phyloP scores from a whole-genome alignment of 139 green algal genomes.

The Picochlorum sp. region DNA sequence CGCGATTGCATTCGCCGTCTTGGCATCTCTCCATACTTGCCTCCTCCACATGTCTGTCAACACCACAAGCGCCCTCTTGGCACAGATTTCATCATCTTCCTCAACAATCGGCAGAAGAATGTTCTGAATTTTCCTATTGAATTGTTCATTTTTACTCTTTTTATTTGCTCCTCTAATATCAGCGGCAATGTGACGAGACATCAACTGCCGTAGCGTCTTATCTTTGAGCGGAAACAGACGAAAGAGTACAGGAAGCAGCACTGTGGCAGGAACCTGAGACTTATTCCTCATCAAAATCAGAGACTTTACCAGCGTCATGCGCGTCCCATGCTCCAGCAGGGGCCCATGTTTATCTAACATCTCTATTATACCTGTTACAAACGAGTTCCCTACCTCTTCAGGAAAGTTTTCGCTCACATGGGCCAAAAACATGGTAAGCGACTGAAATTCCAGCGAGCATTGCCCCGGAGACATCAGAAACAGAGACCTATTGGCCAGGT shows the following conservation, averaged over 20 bases:
- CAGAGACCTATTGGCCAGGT: constrained; percentile 64
- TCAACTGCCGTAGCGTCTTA: constrained; percentile 72
- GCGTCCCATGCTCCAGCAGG: constrained; percentile 56
- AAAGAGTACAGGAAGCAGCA: constrained; percentile 89
- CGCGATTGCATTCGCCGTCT: constrained; percentile 89
- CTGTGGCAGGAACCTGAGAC: constrained; percentile 38
- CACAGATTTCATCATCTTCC: constrained; percentile 74
- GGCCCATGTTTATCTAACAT: constrained; percentile 74
- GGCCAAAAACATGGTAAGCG: constrained; percentile 82
- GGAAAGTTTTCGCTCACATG: constrained; percentile 71
- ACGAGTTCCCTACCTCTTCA: constrained; percentile 34
- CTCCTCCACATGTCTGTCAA: constrained; percentile 87
- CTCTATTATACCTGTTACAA: constrained; percentile 59
- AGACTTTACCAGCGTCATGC: constrained; percentile 61
- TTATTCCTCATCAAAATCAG: constrained; percentile 89
- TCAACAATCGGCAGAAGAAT: constrained; percentile 38
- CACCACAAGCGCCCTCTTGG: constrained; percentile 83
- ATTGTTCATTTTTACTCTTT: constrained; percentile 60
- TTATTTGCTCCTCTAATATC: constrained; percentile 82
- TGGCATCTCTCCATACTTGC: constrained; percentile 89
- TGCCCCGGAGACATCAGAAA: constrained; percentile 79
- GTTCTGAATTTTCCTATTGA: constrained; percentile 81
- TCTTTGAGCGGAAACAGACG: constrained; percentile 84
- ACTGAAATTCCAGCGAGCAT: constrained; percentile 65
- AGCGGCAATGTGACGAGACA: constrained; percentile 88